Conservation (phyloP, 345 rosid species). For the Dipteronia sinensis region DNA sequence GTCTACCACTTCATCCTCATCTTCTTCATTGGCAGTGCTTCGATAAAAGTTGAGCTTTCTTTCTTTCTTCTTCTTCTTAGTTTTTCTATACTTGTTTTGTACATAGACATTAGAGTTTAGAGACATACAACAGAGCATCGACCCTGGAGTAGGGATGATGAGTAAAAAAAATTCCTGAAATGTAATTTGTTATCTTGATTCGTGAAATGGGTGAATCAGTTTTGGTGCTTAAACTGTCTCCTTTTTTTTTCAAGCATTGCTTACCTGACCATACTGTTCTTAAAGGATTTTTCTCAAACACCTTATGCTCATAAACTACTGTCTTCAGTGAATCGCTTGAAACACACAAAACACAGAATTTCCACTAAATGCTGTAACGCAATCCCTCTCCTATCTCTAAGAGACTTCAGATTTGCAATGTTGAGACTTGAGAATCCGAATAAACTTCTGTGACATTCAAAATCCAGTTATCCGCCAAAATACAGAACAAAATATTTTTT, state of each 20-base stretch:
- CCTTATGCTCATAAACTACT: background rate
- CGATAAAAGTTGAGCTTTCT: constrained; percentile 6
- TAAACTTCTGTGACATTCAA: background rate
- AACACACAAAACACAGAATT: background rate
- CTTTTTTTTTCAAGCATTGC: background rate
- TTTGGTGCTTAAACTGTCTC: background rate
- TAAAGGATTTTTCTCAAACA: constrained; percentile 11
- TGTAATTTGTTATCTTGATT: constrained; percentile 3
- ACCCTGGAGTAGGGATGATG: constrained; percentile 10
- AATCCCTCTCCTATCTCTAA: background rate
- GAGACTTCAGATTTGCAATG: background rate
- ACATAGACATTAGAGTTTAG: constrained; percentile 14
- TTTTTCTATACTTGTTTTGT: constrained; percentile 22
- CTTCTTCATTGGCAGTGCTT: constrained; percentile 32
- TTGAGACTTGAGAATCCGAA: no score
- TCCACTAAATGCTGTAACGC: background rate
- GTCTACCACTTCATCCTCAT: constrained; percentile 38
- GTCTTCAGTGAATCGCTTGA: background rate
- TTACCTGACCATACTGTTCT: background rate
- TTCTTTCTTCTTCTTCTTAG: background rate
- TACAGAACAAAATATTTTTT: background rate
- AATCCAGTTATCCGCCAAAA: background rate
- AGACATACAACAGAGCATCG: constrained; percentile 17
- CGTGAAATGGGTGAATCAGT: background rate
- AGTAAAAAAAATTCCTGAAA: background rate